These are phyloP conservation scores for Macadamia tetraphylla DNA, from an alignment of 164 flowering plant species.

Conservation along the genomic window DNA sequence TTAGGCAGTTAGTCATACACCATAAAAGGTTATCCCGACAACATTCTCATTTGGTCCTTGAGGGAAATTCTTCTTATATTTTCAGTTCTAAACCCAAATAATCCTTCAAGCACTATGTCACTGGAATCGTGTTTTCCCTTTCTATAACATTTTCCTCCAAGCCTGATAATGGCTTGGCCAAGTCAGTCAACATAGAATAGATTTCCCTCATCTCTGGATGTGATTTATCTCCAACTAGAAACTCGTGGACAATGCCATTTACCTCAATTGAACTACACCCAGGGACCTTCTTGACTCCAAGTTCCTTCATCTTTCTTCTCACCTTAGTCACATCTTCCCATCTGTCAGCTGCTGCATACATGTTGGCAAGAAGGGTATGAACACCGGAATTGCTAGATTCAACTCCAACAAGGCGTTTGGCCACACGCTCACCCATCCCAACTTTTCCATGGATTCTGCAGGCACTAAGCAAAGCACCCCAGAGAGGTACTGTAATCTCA, in stretches of 20 bases:
- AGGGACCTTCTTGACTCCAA: conserved; percentile 52
- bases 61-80: too few species aligned
- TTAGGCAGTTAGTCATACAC: too few species aligned
- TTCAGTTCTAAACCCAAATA: too few species aligned
- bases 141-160: conserved; percentile 16
- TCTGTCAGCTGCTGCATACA: conserved; percentile 68
- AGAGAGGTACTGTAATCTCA: conserved; percentile 45
- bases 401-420: conserved; percentile 29
- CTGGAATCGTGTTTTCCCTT: not conserved
- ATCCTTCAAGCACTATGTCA: too few species aligned
- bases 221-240: conserved; percentile 42
- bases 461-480: conserved; percentile 75
- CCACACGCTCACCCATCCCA: conserved; percentile 61
- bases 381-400: conserved; percentile 47
- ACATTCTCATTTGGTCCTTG: too few species aligned
- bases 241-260: conserved; percentile 48
- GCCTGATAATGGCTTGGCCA: conserved; percentile 19
- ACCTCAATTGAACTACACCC: conserved; percentile 78
- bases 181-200: conserved; percentile 21
- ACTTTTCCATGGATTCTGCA: conserved; percentile 53
- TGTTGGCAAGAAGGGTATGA: conserved; percentile 59
- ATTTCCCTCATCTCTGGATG: conserved; percentile 31
- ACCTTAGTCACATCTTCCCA: conserved; percentile 69
- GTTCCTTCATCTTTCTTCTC: conserved; percentile 59
- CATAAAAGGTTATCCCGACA: too few species aligned